Evolutionary conservation across 2,329 filamentous ascomycete species (phyloP), one percentile per base, ranked within the genome.

Genomic region (Orbilia quercus): DNA sequence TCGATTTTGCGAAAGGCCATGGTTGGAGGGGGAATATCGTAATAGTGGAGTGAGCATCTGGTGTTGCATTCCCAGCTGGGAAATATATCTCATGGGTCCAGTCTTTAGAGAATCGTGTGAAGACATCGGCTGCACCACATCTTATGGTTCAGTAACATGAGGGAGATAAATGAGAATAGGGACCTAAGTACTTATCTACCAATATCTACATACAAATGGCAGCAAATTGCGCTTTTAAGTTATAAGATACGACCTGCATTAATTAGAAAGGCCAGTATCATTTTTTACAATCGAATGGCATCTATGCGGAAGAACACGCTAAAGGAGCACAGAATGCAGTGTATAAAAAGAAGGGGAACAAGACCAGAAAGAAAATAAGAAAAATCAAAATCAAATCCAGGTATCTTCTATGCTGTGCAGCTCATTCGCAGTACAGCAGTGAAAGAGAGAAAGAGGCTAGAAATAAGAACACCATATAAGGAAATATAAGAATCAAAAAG

Each of bases 1-100:
- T 99, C 94, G 81, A 98, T 87, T 78, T 51, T 73, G n/a, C 69
- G 69, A 38, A 73, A 73, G 4, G 69, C 69, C 69, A 73, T 73
- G n/a, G 36, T 16, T 40, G n/a, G 12, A 14, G n/a, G 36, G 3
- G 3, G 36, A 40, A 16, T 5, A n/a, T n/a, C n/a, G n/a, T n/a
- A 40, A 40, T 5, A 40, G 28, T 31, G 4, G 28, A n/a, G 28
- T 31, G 28, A 31, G 4, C 5, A 9, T 9, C 28, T 31, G 28
- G 5, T 31, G 28, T 31, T 31, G 28, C 4, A 4, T 31, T 31
- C 9, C 9, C 9, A 9, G 28, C 28, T 4, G 28, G 28, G 28
- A 31, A 9, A 31, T 4, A 5, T 4, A 31, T 31, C 28, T 31
- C 9, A 9, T 31, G 28, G 9, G 28, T 31, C 9, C 5, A 4